Conservation (phyloP, 2,329 filamentous ascomycete species). For the Celoporthe dispersa region DNA sequence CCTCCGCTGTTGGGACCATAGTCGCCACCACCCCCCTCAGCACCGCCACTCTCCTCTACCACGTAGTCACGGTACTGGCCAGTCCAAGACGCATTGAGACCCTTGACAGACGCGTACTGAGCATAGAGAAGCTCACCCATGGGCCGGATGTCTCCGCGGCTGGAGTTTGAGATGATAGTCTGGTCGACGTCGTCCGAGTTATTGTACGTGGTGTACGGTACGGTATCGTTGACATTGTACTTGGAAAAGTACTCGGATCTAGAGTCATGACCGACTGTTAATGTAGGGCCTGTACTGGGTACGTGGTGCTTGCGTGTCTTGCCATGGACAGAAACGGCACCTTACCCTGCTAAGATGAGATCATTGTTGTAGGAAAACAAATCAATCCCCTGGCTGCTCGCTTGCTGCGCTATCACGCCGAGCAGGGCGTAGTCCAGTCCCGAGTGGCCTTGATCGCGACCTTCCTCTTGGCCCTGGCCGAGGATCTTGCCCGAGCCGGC, state of each 20-base stretch:
- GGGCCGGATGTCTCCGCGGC: background rate
- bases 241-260: background rate
- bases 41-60: background rate
- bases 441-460: constrained; percentile 51
- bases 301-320: too few species aligned
- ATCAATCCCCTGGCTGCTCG: constrained; percentile 37
- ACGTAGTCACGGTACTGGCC: background rate
- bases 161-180: background rate
- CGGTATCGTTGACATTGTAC: background rate
- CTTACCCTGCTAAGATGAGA: constrained; percentile 32
- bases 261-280: background rate
- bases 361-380: constrained; percentile 33
- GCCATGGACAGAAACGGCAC: background rate
- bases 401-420: constrained; percentile 46
- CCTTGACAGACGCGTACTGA: background rate
- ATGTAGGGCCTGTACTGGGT: background rate
- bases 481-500: constrained; percentile 38
- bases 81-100: background rate
- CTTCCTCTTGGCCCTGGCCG: constrained; percentile 46
- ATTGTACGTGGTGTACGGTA: background rate
- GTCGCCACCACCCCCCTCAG: background rate
- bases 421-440: constrained; percentile 45
- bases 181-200: background rate
- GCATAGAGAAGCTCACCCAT: background rate
- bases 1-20: background rate